phyloP scores from a whole-genome alignment of 83 land plant species.

The Thuja plicata region DNA sequence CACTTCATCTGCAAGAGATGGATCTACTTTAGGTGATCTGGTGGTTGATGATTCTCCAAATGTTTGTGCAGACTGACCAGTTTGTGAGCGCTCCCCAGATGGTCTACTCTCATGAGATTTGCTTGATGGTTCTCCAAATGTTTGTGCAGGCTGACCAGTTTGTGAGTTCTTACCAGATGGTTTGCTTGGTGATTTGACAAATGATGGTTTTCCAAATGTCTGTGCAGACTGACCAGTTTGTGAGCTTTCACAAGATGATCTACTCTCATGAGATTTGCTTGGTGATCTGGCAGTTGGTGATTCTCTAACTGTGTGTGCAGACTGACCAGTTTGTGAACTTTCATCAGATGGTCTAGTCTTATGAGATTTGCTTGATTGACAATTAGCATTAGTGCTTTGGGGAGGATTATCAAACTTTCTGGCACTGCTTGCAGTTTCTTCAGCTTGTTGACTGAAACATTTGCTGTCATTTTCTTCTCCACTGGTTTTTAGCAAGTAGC shows the following conservation, averaged over 20 bases:
- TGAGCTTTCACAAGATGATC: constrained; percentile 13
- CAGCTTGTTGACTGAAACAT: constrained; percentile 21
- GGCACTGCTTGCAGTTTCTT: constrained; percentile 20
- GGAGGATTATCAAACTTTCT: constrained; percentile 29
- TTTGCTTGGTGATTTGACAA: too few relatives aligned
- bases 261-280: constrained; percentile 26
- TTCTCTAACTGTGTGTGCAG: neutral
- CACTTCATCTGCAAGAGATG: constrained; percentile 65
- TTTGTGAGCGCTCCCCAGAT: constrained; percentile 19
- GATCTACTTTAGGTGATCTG: constrained; percentile 39
- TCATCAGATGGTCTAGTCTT: constrained; percentile 18
- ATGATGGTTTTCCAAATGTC: neutral
- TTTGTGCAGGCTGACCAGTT: constrained; percentile 2
- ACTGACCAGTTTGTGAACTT: constrained; percentile 12
- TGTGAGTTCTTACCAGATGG: constrained; percentile 8
- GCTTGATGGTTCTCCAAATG: constrained; percentile 7
- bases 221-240: neutral
- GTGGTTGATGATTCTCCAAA: constrained; percentile 16
- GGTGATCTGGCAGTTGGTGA: neutral
- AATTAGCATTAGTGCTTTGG: constrained; percentile 25
- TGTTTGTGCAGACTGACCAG: neutral
- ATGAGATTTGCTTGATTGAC: neutral
- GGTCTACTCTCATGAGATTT: neutral
- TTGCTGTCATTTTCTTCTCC: constrained; percentile 30
- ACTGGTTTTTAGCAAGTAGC: constrained; percentile 44